A percentile compares a stretch with the other conserved stretches of the same genome.
Conservation (phyloP, 2,329 filamentous ascomycete species). For the Ceratocystis harringtonii region DNA sequence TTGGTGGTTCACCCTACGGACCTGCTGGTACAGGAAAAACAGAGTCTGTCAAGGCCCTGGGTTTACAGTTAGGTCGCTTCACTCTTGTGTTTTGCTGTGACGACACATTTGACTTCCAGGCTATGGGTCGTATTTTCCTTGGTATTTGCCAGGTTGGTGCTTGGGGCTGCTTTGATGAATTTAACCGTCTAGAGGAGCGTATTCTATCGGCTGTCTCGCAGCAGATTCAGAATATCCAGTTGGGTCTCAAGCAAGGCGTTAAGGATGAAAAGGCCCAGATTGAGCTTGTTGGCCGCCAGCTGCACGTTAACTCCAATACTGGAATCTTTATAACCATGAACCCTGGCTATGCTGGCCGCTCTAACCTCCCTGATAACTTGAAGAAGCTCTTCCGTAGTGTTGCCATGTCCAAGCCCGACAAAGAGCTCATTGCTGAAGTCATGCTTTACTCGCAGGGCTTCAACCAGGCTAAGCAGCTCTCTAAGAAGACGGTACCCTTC, state of each 20-base stretch:
- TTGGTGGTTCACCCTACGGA: constrained; percentile 93
- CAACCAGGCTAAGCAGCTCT: constrained; percentile 84
- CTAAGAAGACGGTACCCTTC: constrained; percentile 93
- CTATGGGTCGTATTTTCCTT: constrained; percentile 98
- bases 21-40: constrained; percentile 98
- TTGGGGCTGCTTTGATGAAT: constrained; percentile 99
- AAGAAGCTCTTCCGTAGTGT: constrained; percentile 99
- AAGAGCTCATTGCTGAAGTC: constrained; percentile 97
- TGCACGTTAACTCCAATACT: constrained; percentile 81
- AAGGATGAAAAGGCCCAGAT: constrained; percentile 79
- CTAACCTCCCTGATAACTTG: constrained; percentile 93
- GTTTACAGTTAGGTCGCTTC: constrained; percentile 90
- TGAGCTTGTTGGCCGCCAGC: constrained; percentile 80
- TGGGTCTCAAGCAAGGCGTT: constrained; percentile 73
- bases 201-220: constrained; percentile 97
- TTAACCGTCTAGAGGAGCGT: constrained; percentile 95
- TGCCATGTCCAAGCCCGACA: constrained; percentile 99
- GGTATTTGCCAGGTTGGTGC: constrained; percentile 98
- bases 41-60: constrained; percentile 94
- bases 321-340: constrained; percentile 99
- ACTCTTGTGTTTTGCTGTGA: constrained; percentile 99
- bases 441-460: constrained; percentile 99
- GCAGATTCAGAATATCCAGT: constrained; percentile 98
- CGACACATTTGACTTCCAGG: constrained; percentile 98
- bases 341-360: constrained; percentile 93